Conservation (phyloP, 306 rosid species). For the Medicago lupulina region DNA sequence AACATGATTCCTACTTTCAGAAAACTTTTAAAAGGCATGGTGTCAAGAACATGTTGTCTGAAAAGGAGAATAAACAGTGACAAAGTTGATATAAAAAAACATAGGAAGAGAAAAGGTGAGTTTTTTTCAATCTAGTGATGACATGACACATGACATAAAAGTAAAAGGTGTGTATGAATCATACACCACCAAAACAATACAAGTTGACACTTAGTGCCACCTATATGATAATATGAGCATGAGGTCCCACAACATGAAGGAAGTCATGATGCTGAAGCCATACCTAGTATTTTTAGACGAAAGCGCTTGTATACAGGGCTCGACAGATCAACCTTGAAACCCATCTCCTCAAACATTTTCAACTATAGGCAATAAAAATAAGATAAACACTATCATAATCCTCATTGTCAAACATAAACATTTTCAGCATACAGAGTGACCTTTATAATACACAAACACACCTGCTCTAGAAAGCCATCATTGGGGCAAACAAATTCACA, state of each 20-base stretch:
- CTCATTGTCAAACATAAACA: background rate
- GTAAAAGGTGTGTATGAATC: conserved; percentile 16
- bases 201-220: conserved; percentile 13
- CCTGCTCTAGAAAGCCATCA: conserved; percentile 97
- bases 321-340: conserved; percentile 82
- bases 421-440: conserved; percentile 5
- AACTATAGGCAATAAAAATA: conserved; percentile 54
- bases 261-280: conserved; percentile 27
- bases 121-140: conserved; percentile 30
- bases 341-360: conserved; percentile 89
- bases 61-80: background rate
- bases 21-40: background rate
- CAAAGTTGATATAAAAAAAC: conserved; percentile 9
- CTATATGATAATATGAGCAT: background rate
- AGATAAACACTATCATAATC: conserved; percentile 23
- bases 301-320: conserved; percentile 79
- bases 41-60: background rate
- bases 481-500: conserved; percentile 90
- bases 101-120: background rate
- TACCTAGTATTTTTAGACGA: conserved; percentile 81
- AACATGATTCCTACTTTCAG: background rate
- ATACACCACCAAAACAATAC: conserved; percentile 14
- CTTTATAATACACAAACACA: conserved; percentile 42
- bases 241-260: background rate
- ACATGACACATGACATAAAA: conserved; percentile 26